Conservation (phyloP, 192 early-diverging fungal species). For the Backusella mclennaniae region DNA sequence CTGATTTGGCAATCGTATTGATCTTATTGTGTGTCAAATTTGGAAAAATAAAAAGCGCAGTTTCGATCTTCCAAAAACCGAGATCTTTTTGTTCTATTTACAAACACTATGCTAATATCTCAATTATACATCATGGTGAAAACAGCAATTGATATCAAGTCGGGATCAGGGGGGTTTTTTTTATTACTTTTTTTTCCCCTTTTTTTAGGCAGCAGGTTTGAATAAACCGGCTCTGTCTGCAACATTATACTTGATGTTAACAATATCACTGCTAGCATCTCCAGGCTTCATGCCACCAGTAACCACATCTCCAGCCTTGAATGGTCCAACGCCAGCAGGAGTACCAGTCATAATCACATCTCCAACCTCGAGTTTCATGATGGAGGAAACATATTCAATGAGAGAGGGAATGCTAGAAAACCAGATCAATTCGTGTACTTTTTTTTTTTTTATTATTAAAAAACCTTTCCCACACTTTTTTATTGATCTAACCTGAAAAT, state of each 20-base stretch:
- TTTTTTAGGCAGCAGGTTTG: background rate
- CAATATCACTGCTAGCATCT: conserved; percentile 11
- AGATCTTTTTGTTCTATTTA: no score
- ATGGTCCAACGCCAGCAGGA: conserved; percentile 84
- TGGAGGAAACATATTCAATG: conserved; percentile 75
- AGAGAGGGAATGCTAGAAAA: conserved; percentile 67
- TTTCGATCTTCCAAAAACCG: no score
- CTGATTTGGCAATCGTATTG: no score
- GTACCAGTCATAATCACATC: conserved; percentile 94
- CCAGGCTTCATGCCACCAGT: conserved; percentile 53
- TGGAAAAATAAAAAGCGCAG: no score
- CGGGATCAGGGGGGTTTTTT: background rate
- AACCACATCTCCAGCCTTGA: conserved; percentile 76
- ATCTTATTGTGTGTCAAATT: no score
- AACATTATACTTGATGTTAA: conserved; percentile 26
- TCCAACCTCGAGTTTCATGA: conserved; percentile 89
- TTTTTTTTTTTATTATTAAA: background rate
- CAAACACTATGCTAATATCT: no score
- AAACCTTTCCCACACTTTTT: background rate
- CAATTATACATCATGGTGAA: no score
- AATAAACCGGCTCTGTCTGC: conserved; percentile 20
- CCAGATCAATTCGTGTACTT: background rate
- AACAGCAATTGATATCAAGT: background rate
- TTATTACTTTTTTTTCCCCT: background rate
- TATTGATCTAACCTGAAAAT: conserved; percentile 71